Evolutionary conservation across 805 yeast species (phyloP), one percentile per base, ranked within the genome.

Genomic region (Lipomyces yamanashiensis): DNA sequence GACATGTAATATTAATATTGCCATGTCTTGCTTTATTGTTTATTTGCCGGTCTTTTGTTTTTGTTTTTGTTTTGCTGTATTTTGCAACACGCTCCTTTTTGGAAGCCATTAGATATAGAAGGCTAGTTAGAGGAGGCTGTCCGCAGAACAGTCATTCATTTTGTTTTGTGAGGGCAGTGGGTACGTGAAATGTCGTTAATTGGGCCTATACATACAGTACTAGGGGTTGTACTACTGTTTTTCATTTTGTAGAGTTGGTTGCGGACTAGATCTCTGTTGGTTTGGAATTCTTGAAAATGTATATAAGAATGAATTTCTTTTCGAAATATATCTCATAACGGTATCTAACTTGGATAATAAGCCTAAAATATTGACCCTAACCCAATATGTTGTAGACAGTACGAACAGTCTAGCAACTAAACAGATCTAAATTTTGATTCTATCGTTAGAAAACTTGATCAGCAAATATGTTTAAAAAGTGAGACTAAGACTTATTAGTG

Each of bases 401-500:
- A 28, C 28, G 28, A 28, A 28, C 5, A 28, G 28, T 28, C 5
- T 3, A 28, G 28, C 5, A 5, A 28, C 28, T n/a, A 28, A 5
- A 28, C 28, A 28, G 2, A 28, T 28, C 5, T 5, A 28, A 28
- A 2, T 28, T 28, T 28, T 28, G 28, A 28, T 28, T 28, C 5
- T 28, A 28, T 28, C 28, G 2, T 28, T 28, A 28, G 19, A 1
- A 8, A 8, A 10, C 5, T 10, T 23, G 9, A 48, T 8, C 40
- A 15, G 21, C 39, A 21, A 33, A 10, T 17, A 56, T 56, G 60
- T 56, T 56, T 37, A 56, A 56, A 49, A 56, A 56, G 60, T 56
- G 34, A 34, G 54, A 13, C 12, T 39, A 8, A n/a, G 13, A 52
- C 7, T 41, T 6, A 28, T 10, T 41, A 15, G 49, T 15, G 7